These are phyloP conservation scores for Triangularia verruculosa DNA, from an alignment of 2,329 filamentous ascomycete genomes.

Conservation along the genomic window DNA sequence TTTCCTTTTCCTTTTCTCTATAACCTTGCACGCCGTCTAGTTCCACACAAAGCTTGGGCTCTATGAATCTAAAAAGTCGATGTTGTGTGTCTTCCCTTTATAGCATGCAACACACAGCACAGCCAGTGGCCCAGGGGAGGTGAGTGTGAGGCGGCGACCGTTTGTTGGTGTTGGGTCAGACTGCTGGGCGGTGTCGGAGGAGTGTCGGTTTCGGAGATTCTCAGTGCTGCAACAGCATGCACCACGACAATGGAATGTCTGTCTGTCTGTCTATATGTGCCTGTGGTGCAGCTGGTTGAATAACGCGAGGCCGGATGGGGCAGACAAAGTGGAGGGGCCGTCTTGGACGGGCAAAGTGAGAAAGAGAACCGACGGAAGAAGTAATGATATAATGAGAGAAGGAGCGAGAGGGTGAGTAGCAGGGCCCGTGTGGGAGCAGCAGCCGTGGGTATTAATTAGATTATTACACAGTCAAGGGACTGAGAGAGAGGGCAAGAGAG, in stretches of 20 bases:
- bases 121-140: conserved; percentile 1
- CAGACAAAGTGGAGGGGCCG: not conserved
- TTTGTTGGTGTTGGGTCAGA: conserved; percentile 6
- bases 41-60: conserved; percentile 2
- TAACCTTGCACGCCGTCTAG: not conserved
- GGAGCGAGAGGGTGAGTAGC: conserved; percentile 19
- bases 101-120: not conserved
- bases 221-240: conserved; percentile 13
- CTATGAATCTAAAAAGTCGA: conserved; percentile 5
- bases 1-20: conserved; percentile 4
- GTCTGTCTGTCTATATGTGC: not conserved
- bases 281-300: not conserved
- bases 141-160: conserved; percentile 11
- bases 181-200: conserved; percentile 4
- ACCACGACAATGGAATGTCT: not conserved
- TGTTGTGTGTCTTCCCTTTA: not conserved
- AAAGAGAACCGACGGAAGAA: not conserved
- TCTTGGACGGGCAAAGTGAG: too few species aligned
- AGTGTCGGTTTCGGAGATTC: conserved; percentile 4
- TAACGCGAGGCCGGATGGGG: not conserved
- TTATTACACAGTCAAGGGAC: conserved; percentile 14
- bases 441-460: conserved; percentile 20
- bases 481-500: not conserved
- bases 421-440: conserved; percentile 10
- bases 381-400: conserved; percentile 7